Conservation (phyloP, 192 early-diverging fungal genomes). For the Backusella circina region DNA sequence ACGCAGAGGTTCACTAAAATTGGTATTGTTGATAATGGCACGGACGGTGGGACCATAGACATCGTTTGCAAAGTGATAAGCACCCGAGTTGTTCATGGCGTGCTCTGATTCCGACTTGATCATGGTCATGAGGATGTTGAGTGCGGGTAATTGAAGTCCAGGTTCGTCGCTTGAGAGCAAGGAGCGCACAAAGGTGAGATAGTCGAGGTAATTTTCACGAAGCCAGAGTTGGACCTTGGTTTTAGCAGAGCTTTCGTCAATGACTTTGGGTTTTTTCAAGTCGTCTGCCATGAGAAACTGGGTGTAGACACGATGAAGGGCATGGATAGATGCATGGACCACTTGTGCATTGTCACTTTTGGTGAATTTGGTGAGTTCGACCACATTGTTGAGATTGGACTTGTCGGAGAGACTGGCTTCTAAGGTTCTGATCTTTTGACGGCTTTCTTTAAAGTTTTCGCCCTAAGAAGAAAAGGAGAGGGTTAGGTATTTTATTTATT, state of each 20-base stretch:
- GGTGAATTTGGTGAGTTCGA: constrained; percentile 53
- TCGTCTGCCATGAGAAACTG: constrained; percentile 45
- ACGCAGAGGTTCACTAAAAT: constrained; percentile 59
- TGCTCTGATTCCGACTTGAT: constrained; percentile 61
- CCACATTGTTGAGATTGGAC: constrained; percentile 74
- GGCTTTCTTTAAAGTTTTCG: constrained; percentile 9
- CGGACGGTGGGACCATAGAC: constrained; percentile 57
- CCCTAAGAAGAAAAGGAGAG: neutral
- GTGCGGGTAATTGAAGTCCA: constrained; percentile 68
- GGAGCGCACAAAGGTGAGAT: constrained; percentile 46
- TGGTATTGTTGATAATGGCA: constrained; percentile 49
- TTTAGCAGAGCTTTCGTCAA: constrained; percentile 28
- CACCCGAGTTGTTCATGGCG: constrained; percentile 25
- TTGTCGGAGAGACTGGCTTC: constrained; percentile 67
- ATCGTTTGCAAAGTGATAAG: constrained; percentile 68
- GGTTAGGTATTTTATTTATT: neutral
- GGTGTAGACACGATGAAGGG: constrained; percentile 70
- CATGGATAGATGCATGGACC: constrained; percentile 60
- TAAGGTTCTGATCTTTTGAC: constrained; percentile 28
- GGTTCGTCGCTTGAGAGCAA: constrained; percentile 60
- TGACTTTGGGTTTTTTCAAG: constrained; percentile 37
- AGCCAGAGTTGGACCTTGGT: constrained; percentile 71
- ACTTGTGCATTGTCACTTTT: constrained; percentile 34
- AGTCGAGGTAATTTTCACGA: constrained; percentile 72
- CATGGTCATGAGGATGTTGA: constrained; percentile 70